These are phyloP conservation scores for Sporothrix dimorphospora DNA, from an alignment of 2,329 filamentous ascomycete species.

Conservation along the genomic window DNA sequence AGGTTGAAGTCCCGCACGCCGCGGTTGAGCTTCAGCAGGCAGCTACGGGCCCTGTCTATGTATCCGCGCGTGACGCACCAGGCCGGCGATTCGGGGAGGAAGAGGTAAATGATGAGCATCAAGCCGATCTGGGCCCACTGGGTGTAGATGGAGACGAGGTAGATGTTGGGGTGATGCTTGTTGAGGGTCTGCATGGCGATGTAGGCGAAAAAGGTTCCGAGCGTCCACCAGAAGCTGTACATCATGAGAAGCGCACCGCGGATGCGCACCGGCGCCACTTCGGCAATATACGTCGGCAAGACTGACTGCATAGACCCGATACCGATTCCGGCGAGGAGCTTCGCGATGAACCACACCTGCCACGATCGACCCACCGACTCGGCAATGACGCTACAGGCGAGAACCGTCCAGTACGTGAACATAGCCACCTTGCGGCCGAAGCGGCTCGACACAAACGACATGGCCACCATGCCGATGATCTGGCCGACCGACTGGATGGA, in stretches of 20 bases:
- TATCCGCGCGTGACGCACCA: slow-evolving; percentile 41
- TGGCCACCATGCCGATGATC: slow-evolving; percentile 44
- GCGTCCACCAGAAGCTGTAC: slow-evolving; percentile 50
- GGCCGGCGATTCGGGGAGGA: slow-evolving; percentile 47
- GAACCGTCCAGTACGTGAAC: slow-evolving; percentile 40
- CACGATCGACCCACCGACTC: slow-evolving; percentile 45
- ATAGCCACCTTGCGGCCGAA: slow-evolving; percentile 42
- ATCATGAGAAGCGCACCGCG: slow-evolving; percentile 47
- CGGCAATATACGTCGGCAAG: slow-evolving; percentile 47
- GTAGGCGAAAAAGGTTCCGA: slow-evolving; percentile 49
- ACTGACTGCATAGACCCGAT: slow-evolving; percentile 49
- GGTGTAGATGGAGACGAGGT: slow-evolving; percentile 47
- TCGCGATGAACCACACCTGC: slow-evolving; percentile 47
- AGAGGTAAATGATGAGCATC: slow-evolving; percentile 45
- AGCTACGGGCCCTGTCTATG: slow-evolving; percentile 35
- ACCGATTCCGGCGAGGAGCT: slow-evolving; percentile 44
- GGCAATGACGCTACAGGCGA: slow-evolving; percentile 43
- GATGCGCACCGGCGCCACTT: slow-evolving; percentile 47
- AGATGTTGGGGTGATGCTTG: slow-evolving; percentile 41
- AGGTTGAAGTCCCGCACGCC: slow-evolving; percentile 39
- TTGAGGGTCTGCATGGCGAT: slow-evolving; percentile 46
- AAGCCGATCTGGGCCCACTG: slow-evolving; percentile 50
- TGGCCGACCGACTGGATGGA: slow-evolving; percentile 47
- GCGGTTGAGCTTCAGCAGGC: slow-evolving; percentile 34
- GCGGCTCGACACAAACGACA: slow-evolving; percentile 37